These are phyloP conservation scores for Lentinula detonsa DNA, from an alignment of 768 basidiomycete genomes.

Conservation along the genomic window DNA sequence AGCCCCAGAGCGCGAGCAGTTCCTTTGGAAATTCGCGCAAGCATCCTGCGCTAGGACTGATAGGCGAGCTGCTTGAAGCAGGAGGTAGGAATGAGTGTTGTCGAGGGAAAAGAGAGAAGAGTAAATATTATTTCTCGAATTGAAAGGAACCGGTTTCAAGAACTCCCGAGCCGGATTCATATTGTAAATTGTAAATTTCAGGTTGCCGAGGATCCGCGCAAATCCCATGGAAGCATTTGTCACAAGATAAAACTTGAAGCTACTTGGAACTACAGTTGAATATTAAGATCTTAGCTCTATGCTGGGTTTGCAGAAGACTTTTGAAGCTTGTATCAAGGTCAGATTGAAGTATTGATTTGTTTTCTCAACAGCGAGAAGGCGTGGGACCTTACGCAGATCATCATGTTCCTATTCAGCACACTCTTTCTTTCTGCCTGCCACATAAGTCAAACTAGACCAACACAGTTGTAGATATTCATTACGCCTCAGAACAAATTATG, in stretches of 20 bases:
- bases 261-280: no score
- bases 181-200: not conserved
- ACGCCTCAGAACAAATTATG: not conserved
- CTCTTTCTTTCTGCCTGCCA: no score
- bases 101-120: not conserved
- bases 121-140: not conserved
- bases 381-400: no score
- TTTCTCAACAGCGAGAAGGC: no score
- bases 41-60: not conserved
- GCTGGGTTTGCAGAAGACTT: no score
- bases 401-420: no score
- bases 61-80: not conserved
- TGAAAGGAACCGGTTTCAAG: not conserved
- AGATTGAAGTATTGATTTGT: no score
- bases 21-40: constrained; percentile 2
- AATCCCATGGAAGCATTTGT: not conserved
- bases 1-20: constrained; percentile 4
- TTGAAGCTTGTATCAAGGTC: no score
- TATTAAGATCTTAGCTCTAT: no score
- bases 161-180: not conserved
- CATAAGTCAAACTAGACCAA: no score
- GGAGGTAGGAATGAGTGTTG: not conserved
- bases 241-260: no score
- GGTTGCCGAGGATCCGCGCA: not conserved
- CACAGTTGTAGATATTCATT: no score